Evolutionary conservation across 2,329 filamentous ascomycete genomes (phyloP), one percentile per base, ranked within the genome.

Genomic region (Fusarium sulawesiense): DNA sequence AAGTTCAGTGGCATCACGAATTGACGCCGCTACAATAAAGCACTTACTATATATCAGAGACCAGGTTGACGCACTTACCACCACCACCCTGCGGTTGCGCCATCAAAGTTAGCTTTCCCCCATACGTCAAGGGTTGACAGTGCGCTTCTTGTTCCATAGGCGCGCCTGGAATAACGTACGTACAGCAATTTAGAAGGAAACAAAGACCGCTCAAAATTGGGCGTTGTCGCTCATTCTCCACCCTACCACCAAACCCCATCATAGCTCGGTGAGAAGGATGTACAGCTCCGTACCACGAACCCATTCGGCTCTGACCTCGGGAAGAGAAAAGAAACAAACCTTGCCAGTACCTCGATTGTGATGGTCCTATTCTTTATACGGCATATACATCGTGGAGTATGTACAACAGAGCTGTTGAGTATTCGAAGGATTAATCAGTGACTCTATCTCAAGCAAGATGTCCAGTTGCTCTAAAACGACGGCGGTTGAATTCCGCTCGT

Each of bases 251-350:
- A 16, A 42, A 45, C 53, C 49, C 47, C 32, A 41, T 57, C 45
- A 47, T 25, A 58, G 60, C 41, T 73, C 69, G 71, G 71, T 74
- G 69, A 73, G 71, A 72, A 70, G 63, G 63, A 66, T 60, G 59
- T 61, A 30, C 32, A 45, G 44, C 7, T 44, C 44, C 34, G 30
- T 59, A 48, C 56, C 32, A 67, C 30, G 18, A 62, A 51, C 23
- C 30, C 29, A 40, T 67, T 70, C 67, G 67, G 63, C 67, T 70
- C 37, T 71, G 44, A 64, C 55, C 63, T 68, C 67, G 63, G 66
- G 54, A 70, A 61, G 58, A 64, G 47, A 45, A 65, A 27, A 20
- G 6, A 21, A 54, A 30, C 46, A 57, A 68, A 46, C 62, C 44
- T 58, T 66, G 65, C 66, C 71, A 41, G 32, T 12, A 41, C 34